Evolutionary conservation across 176 grass and related monocot genomes (phyloP).

Genomic region (Eleusine indica): DNA sequence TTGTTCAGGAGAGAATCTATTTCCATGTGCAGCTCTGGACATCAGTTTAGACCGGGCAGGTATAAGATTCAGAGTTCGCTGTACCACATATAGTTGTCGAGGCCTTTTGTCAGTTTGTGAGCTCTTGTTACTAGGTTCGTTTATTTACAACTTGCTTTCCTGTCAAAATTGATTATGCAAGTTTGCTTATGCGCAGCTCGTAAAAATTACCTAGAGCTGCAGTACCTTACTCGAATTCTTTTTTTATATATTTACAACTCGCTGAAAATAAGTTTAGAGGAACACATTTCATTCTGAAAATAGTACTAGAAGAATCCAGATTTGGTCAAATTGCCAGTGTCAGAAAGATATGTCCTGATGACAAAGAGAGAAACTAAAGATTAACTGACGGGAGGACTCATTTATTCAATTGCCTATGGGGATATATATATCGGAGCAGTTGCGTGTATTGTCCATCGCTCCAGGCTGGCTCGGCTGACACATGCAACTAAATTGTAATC

Average conservation of each 20-base stretch:
- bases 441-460: background rate
- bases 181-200: background rate
- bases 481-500: constrained; percentile 24
- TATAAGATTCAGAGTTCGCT: background rate
- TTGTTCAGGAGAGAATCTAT: constrained; percentile 32
- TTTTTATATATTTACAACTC: no score
- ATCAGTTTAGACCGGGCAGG: constrained; percentile 6
- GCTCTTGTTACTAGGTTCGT: constrained; percentile 18
- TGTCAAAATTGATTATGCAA: background rate
- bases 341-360: background rate
- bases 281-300: no score
- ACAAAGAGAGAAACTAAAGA: background rate
- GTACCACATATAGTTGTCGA: constrained; percentile 25
- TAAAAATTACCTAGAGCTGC: background rate
- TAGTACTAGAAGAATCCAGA: background rate
- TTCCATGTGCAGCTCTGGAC: constrained; percentile 14
- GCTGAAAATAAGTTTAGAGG: no score
- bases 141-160: background rate
- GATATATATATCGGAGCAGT: background rate
- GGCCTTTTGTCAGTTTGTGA: constrained; percentile 32
- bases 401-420: background rate
- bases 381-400: background rate
- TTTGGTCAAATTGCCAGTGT: constrained; percentile 8
- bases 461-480: constrained; percentile 9
- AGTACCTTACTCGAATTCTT: background rate